phyloP scores from a whole-genome alignment of 306 rosid genomes.

The Dicorynia guianensis region DNA sequence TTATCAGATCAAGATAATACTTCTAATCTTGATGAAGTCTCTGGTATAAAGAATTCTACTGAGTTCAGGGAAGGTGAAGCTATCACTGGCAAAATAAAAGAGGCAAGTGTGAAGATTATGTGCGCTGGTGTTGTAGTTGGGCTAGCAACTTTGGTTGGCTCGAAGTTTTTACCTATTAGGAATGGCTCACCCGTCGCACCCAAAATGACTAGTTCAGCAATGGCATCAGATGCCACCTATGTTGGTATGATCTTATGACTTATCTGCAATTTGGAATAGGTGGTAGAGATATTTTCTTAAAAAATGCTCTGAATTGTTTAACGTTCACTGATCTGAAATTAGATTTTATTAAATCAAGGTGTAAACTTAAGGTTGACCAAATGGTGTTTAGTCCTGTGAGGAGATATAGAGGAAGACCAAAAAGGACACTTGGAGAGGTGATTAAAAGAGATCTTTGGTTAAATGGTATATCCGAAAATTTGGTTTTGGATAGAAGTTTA shows the following conservation, averaged over 20 bases:
- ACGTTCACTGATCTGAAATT: conserved; percentile 10
- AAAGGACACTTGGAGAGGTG: too few relatives aligned
- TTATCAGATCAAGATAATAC: conserved; percentile 51
- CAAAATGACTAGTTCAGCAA: conserved; percentile 54
- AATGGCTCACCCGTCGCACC: conserved; percentile 47
- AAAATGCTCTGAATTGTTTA: conserved; percentile 21
- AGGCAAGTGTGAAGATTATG: conserved; percentile 80
- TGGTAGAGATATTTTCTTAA: not conserved
- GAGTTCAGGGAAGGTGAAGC: conserved; percentile 53
- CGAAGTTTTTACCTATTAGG: conserved; percentile 72
- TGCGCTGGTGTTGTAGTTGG: conserved; percentile 92
- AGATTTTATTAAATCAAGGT: conserved; percentile 28
- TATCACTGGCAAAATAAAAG: conserved; percentile 71
- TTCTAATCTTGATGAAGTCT: conserved; percentile 43
- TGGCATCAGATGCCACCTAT: conserved; percentile 56
- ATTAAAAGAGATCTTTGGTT: too few relatives aligned
- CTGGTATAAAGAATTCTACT: conserved; percentile 52
- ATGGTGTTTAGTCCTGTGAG: too few relatives aligned
- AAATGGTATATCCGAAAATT: too few relatives aligned
- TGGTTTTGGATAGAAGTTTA: too few relatives aligned
- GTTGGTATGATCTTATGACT: conserved; percentile 59
- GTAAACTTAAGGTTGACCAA: conserved; percentile 29
- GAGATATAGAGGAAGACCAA: too few relatives aligned
- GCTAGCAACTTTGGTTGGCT: conserved; percentile 72
- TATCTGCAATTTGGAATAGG: conserved; percentile 25